Evolutionary conservation across 768 basidiomycete genomes (phyloP).

Genomic region (Rhizopogon rudus): DNA sequence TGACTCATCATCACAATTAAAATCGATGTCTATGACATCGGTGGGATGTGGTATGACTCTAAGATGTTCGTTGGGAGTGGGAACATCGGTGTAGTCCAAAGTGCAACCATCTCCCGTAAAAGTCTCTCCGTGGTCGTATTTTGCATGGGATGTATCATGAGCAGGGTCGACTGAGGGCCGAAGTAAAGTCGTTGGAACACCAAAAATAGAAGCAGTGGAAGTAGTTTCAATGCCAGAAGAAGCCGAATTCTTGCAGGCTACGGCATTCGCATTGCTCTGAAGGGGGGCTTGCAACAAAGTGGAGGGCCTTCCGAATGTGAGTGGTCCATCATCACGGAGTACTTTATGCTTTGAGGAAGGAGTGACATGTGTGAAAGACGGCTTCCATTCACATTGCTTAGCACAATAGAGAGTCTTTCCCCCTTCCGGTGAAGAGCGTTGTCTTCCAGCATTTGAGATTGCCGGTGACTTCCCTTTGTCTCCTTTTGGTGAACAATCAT

Average conservation of each 20-base stretch:
- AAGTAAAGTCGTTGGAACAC: constrained; percentile 13
- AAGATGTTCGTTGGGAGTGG: background rate
- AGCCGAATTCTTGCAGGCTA: background rate
- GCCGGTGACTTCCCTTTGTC: background rate
- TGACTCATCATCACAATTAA: constrained; percentile 28
- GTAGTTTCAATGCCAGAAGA: background rate
- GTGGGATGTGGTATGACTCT: background rate
- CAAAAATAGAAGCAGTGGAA: constrained; percentile 11
- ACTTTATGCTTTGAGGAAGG: background rate
- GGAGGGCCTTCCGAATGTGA: constrained; percentile 23
- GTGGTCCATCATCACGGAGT: background rate
- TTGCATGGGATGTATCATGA: background rate
- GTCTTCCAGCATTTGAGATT: background rate
- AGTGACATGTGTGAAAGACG: background rate
- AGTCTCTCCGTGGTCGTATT: too few species aligned
- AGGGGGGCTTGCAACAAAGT: constrained; percentile 12
- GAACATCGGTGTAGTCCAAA: background rate
- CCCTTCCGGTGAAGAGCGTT: background rate
- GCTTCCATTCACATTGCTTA: background rate
- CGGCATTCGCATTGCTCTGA: background rate
- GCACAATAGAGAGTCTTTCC: background rate
- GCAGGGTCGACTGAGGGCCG: background rate
- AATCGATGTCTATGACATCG: background rate
- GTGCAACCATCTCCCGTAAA: background rate
- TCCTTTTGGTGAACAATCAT: constrained; percentile 19